Evolutionary conservation across 2,329 filamentous ascomycete genomes (phyloP), one percentile per base, ranked within the genome.

Genomic region (Xylariaceae sp.): DNA sequence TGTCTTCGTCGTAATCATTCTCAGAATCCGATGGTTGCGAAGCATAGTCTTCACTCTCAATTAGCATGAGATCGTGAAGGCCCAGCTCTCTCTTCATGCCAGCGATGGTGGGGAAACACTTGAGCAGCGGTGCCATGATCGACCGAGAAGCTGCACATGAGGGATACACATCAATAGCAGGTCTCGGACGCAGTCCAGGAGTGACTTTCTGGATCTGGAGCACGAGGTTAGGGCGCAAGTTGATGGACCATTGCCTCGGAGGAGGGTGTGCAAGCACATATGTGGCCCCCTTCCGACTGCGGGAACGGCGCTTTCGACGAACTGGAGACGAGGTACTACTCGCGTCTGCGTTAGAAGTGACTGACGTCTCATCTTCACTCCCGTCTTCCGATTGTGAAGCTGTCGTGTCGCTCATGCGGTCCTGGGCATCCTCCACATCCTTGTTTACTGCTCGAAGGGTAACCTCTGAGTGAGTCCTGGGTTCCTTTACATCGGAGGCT

Each of bases 111-210:
- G 87, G 84, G 62, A 87, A 87, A 5, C 80, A 80, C 67, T 84
- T 82, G 2, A 81, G 77, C 23, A 89, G 73, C 15, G 80, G 78
- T 4, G 85, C 81, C 18, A 85, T 79, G 59, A 84, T 84, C 55
- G 80, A 75, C 61, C 81, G 74, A 51, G 80, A 75, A 47, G 88
- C 76, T 11, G 82, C 76, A n/a, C 82, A 83, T 1, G 86, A 84
- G 0, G 88, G 88, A 48, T 91, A 81, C n/a, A 90, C 83, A 66
- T 93, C 89, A 64, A 90, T 85, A 3, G 84, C 82, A 0, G 89
- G 89, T 55, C 80, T 79, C 0, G 88, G 87, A 23, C 88, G 82
- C 13, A 77, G 78, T 62, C 84, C 80, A 47, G 79, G 74, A 1
- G 81, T 78, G n/a, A 90, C 72, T 59, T 83, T 80, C 68, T 92